These are phyloP conservation scores for Hymenoscyphus fructigenus DNA, from an alignment of 2,329 filamentous ascomycete species.

Conservation along the genomic window DNA sequence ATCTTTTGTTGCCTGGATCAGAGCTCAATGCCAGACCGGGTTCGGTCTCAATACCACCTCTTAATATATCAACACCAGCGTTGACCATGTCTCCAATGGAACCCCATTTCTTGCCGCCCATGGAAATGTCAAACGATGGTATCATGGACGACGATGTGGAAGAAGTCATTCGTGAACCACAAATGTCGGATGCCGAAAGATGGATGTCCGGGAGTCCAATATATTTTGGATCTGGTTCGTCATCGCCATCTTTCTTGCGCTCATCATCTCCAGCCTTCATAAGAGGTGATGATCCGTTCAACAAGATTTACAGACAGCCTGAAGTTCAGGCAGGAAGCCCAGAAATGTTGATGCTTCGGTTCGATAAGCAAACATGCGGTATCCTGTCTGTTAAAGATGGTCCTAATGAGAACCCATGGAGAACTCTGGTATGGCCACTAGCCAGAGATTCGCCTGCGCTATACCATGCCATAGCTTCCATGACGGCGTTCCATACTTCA, in stretches of 20 bases:
- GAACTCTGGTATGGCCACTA: conserved; percentile 68
- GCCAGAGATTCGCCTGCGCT: conserved; percentile 63
- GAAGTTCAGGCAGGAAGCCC: conserved; percentile 51
- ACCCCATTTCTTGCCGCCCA: conserved; percentile 22
- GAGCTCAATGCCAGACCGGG: conserved; percentile 43
- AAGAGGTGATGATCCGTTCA: conserved; percentile 25
- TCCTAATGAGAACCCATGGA: conserved; percentile 68
- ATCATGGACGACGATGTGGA: conserved; percentile 51
- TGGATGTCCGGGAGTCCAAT: conserved; percentile 26
- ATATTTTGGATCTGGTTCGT: conserved; percentile 21
- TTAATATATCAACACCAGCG: conserved; percentile 20
- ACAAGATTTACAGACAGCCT: conserved; percentile 45
- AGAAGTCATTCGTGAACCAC: conserved; percentile 48
- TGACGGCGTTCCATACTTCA: conserved; percentile 68
- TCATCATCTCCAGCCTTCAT: background rate
- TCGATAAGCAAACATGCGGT: conserved; percentile 65
- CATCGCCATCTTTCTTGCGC: conserved; percentile 11
- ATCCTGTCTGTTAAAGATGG: conserved; percentile 72
- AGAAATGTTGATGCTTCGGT: conserved; percentile 62
- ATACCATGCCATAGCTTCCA: conserved; percentile 66
- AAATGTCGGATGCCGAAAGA: conserved; percentile 28
- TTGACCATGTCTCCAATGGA: conserved; percentile 28
- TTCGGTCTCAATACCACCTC: conserved; percentile 28
- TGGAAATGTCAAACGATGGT: conserved; percentile 30
- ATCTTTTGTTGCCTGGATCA: conserved; percentile 48